These are phyloP conservation scores for Rhexocercosporidium sp. DNA, from an alignment of 2,329 filamentous ascomycete species.

Conservation along the genomic window DNA sequence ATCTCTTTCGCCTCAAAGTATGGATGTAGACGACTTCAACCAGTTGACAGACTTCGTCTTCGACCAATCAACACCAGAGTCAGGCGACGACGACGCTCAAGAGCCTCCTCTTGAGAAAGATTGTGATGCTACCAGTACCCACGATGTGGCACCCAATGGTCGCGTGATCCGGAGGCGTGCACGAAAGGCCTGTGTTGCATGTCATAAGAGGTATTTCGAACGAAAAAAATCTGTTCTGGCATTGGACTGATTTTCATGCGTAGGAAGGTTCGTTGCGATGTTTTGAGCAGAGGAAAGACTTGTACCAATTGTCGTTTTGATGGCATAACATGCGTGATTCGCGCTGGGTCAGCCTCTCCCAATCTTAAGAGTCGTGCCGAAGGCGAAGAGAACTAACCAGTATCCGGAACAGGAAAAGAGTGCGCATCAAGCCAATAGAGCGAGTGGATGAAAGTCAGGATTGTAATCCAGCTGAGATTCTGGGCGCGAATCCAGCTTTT, in stretches of 20 bases:
- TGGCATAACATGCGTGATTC: conserved; percentile 11
- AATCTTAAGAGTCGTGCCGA: too few relatives aligned
- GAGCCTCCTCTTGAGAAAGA: background rate
- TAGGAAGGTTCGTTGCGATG: conserved; percentile 24
- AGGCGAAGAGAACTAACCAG: background rate
- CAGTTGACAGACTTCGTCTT: conserved; percentile 13
- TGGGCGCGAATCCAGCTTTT: background rate
- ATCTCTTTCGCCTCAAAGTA: background rate
- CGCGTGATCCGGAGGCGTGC: conserved; percentile 17
- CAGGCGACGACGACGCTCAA: conserved; percentile 8
- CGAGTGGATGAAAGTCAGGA: background rate
- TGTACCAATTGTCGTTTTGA: conserved; percentile 24
- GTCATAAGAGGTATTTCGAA: conserved; percentile 16
- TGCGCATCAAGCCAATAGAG: background rate
- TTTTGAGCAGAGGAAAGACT: conserved; percentile 6
- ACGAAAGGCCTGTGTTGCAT: conserved; percentile 23
- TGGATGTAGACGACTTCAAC: conserved; percentile 6
- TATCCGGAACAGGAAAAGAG: background rate
- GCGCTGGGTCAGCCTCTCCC: conserved; percentile 3
- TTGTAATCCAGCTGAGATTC: background rate
- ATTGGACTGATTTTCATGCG: background rate
- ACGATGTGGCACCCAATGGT: background rate
- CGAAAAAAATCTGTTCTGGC: background rate
- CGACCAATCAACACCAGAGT: conserved; percentile 11
- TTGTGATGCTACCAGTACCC: background rate